Base-by-base conservation (phyloP, 2,329 filamentous ascomycete species). In the Paecilomyces dactylethromorphus region DNA sequence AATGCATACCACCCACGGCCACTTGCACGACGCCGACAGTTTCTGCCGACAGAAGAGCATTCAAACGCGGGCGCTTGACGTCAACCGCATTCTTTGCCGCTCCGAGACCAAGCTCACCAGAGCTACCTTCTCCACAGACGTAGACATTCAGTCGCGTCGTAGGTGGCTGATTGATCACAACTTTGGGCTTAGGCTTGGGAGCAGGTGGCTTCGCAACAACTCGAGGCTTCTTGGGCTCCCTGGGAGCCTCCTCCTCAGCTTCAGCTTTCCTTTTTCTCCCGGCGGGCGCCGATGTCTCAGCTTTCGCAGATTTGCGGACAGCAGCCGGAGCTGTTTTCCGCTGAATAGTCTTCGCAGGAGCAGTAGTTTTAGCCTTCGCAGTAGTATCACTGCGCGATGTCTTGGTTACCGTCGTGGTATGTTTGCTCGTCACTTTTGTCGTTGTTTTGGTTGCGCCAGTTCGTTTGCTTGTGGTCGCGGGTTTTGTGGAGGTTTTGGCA, bases 61-160 rank as follows among this genome's bases (percentile, higher is more conserved):
- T 91, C 60, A 88, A 76, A 56, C 88, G 87, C 18, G 91, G 91
- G 31, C 87, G 84, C 78, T 88, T 89, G 65, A 91, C 87, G 65
- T 92, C 87, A 64, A 89, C 84, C 49, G 82, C 77, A 66, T 85
- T 85, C 69, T 84, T 86, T 61, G 82, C 84, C 1, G 81, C 75
- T 39, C 91, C 91, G 18, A 95, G 83, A 39, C 90, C 91, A 52
- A 95, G 87, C 77, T 95, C 91, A 65, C 90, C 90, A n/a, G 86
- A 87, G 61, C 84, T 84, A 39, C 90, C 90, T 72, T 91, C 89
- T 56, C 91, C 91, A 66, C 91, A 93, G 56, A 92, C 88, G 68
- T 87, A 93, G 60, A 94, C 79, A 68, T 92, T 86, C 59, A 94
- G 81, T 29, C 67, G 68, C 39, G 68, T 63, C 15, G 68, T 72